phyloP scores from a whole-genome alignment of 768 basidiomycete species.

The Mycena belliarum region DNA sequence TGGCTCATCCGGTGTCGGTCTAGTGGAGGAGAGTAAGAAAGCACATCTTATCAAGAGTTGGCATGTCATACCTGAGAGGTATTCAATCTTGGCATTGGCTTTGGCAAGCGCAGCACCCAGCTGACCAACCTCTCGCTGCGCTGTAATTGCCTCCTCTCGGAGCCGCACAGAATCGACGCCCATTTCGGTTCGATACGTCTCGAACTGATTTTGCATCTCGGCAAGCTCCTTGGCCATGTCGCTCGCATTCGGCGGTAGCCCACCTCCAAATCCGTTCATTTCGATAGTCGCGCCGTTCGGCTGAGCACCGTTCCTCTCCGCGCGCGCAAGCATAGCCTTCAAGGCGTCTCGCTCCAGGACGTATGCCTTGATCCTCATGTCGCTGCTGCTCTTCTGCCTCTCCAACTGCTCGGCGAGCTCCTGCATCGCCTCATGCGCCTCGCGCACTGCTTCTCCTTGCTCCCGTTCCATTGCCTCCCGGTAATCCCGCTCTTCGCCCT shows the following conservation, averaged over 20 bases:
- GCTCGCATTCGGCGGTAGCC: slow-evolving; percentile 23
- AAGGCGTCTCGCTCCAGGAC: slow-evolving; percentile 88
- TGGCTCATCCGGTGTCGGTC: slow-evolving; percentile 73
- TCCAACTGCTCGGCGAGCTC: slow-evolving; percentile 79
- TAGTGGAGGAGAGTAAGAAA: slow-evolving; percentile 29
- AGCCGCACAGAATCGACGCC: slow-evolving; percentile 71
- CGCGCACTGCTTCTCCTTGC: slow-evolving; percentile 76
- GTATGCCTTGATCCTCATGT: slow-evolving; percentile 74
- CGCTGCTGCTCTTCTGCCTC: slow-evolving; percentile 68
- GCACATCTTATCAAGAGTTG: no score
- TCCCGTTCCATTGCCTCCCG: slow-evolving; percentile 68
- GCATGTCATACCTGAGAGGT: slow-evolving; percentile 57
- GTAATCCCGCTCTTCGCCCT: slow-evolving; percentile 79
- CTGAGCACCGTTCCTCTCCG: slow-evolving; percentile 34
- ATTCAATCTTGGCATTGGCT: slow-evolving; percentile 80
- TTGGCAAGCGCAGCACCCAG: slow-evolving; percentile 74
- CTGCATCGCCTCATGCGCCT: slow-evolving; percentile 87
- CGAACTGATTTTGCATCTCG: slow-evolving; percentile 79
- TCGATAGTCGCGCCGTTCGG: slow-evolving; percentile 21
- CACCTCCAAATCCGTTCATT: slow-evolving; percentile 36
- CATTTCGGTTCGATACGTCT: slow-evolving; percentile 79
- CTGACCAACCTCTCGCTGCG: slow-evolving; percentile 70
- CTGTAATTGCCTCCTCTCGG: slow-evolving; percentile 64
- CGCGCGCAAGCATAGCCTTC: slow-evolving; percentile 67
- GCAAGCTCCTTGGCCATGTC: slow-evolving; percentile 62